Evolutionary conservation across 2,329 filamentous ascomycete species (phyloP).

Genomic region (Neurospora crassa): DNA sequence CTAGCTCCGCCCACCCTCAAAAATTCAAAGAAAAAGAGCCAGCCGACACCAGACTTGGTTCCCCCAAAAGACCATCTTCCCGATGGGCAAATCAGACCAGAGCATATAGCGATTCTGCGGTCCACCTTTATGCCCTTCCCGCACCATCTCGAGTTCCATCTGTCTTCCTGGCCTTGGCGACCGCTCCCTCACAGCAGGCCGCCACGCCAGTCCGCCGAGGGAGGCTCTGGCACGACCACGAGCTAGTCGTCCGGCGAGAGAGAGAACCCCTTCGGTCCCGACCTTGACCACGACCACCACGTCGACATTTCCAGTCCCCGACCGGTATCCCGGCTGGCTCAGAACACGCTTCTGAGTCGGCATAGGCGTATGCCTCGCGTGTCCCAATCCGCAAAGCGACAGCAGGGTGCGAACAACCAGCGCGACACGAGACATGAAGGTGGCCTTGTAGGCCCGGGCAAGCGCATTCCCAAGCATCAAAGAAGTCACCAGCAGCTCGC

Average conservation of each 20-base stretch:
- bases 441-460: slow-evolving; percentile 72
- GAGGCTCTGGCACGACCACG: not conserved
- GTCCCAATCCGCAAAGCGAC: slow-evolving; percentile 50
- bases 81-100: not conserved
- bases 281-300: not conserved
- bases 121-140: not conserved
- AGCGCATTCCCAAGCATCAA: slow-evolving; percentile 37
- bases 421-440: slow-evolving; percentile 76
- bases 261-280: not conserved
- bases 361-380: slow-evolving; percentile 50
- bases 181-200: not conserved
- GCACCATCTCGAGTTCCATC: not conserved
- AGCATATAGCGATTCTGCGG: not conserved
- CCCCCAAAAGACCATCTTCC: not conserved
- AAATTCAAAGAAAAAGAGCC: not conserved
- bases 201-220: not conserved
- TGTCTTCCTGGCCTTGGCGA: not conserved
- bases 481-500: slow-evolving; percentile 39
- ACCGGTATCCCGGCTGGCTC: slow-evolving; percentile 27
- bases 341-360: slow-evolving; percentile 34
- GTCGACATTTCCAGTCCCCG: not conserved
- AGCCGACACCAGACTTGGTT: not conserved
- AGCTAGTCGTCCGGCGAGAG: not conserved
- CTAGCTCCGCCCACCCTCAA: not conserved
- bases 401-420: slow-evolving; percentile 51